These are phyloP conservation scores for Olyra latifolia DNA, from an alignment of 176 grass and related monocot genomes.

Conservation along the genomic window DNA sequence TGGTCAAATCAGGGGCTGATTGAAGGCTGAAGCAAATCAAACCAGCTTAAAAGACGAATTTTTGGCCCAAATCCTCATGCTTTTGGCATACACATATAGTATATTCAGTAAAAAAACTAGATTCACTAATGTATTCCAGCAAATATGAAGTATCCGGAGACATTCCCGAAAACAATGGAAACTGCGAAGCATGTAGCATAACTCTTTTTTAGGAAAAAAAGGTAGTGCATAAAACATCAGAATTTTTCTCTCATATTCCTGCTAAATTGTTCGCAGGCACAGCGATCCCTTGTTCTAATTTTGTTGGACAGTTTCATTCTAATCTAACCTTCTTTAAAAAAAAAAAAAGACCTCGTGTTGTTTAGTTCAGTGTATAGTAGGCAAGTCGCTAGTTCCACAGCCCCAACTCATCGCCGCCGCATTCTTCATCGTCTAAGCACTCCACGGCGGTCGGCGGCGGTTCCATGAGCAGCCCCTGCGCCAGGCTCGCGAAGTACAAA, in stretches of 20 bases:
- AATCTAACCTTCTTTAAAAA: neutral
- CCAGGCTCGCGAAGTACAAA: constrained; percentile 54
- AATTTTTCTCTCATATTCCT: neutral
- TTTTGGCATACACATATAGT: neutral
- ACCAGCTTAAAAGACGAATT: neutral
- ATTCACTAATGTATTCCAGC: neutral
- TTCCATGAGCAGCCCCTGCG: constrained; percentile 53
- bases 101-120: neutral
- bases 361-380: neutral
- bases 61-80: neutral
- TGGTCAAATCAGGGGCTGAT: neutral
- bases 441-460: constrained; percentile 30
- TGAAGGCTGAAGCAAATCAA: no score
- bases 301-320: neutral
- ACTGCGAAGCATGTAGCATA: neutral
- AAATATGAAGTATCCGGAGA: neutral
- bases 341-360: neutral
- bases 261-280: neutral
- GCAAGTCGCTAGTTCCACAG: constrained; percentile 42
- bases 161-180: neutral
- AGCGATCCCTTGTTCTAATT: neutral
- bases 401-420: constrained; percentile 27
- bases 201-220: no score
- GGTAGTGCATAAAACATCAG: neutral
- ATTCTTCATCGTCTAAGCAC: constrained; percentile 34